Conservation (phyloP, 768 basidiomycete species). For the Tulasnella sp. region DNA sequence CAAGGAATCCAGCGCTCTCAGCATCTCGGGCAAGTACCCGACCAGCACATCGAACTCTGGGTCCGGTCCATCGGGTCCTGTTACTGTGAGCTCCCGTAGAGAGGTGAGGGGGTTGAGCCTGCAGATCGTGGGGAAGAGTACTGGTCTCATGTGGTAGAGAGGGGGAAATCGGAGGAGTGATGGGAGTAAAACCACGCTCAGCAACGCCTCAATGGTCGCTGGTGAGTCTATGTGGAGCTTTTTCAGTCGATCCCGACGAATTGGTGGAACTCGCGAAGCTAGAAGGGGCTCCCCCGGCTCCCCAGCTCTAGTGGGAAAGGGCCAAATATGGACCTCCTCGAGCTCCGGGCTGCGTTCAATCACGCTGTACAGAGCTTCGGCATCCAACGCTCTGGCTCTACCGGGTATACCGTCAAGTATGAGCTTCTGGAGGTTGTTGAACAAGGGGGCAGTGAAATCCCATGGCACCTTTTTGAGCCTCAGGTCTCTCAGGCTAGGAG, state of each 20-base stretch:
- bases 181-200: background rate
- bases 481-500: conserved; percentile 1
- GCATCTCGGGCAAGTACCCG: background rate
- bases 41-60: background rate
- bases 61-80: background rate
- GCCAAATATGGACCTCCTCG: conserved; percentile 10
- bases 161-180: conserved; percentile 5
- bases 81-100: background rate
- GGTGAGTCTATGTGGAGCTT: conserved; percentile 18
- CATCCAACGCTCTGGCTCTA: background rate
- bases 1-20: conserved; percentile 1
- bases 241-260: background rate
- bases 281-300: background rate
- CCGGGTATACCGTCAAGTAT: background rate
- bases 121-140: background rate
- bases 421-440: conserved; percentile 7
- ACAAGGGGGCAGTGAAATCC: background rate
- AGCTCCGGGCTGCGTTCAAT: conserved; percentile 1
- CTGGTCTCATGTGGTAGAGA: background rate
- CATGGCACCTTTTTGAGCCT: conserved; percentile 25
- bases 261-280: background rate
- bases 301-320: background rate
- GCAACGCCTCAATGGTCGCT: background rate
- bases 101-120: background rate
- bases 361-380: background rate